Percentiles rank a stretch among this genome's conserved stretches.
Evolutionary conservation across 805 yeast genomes (phyloP).

Genomic region (Kluyveromyces wickerhamii): DNA sequence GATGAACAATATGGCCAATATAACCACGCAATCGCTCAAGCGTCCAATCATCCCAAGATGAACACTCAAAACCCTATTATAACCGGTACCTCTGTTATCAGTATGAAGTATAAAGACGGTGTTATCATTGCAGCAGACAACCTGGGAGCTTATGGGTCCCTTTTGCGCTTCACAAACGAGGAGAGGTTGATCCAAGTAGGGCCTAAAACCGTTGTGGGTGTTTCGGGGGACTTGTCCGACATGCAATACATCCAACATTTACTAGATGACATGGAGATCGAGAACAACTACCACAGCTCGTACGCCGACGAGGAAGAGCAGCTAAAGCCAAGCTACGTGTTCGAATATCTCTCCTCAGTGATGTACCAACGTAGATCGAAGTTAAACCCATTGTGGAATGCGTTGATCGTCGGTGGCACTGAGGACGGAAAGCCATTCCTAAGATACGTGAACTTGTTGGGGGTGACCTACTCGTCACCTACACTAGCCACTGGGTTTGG

Average conservation of each 20-base stretch:
- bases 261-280: slow-evolving; percentile 70
- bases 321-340: slow-evolving; percentile 79
- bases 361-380: slow-evolving; percentile 83
- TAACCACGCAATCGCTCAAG: slow-evolving; percentile 65
- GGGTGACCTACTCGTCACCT: slow-evolving; percentile 84
- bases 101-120: slow-evolving; percentile 84
- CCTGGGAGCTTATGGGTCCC: slow-evolving; percentile 87
- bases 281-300: slow-evolving; percentile 65
- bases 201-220: slow-evolving; percentile 77
- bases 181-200: slow-evolving; percentile 86
- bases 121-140: slow-evolving; percentile 93
- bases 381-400: slow-evolving; percentile 96
- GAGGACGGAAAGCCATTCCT: slow-evolving; percentile 66
- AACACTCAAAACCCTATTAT: slow-evolving; percentile 92
- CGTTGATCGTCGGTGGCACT: slow-evolving; percentile 84
- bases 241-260: slow-evolving; percentile 73
- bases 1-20: slow-evolving; percentile 76
- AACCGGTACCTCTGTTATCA: slow-evolving; percentile 94
- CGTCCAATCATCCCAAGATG: slow-evolving; percentile 59
- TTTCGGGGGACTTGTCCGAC: slow-evolving; percentile 92
- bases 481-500: slow-evolving; percentile 96
- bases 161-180: slow-evolving; percentile 75
- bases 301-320: slow-evolving; percentile 42
- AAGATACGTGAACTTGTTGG: slow-evolving; percentile 82
- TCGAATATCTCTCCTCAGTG: slow-evolving; percentile 76